Percentiles rank a stretch among this genome's conserved stretches.
Conservation (phyloP, 2,329 filamentous ascomycete species). For the Cladosporium sp. region DNA sequence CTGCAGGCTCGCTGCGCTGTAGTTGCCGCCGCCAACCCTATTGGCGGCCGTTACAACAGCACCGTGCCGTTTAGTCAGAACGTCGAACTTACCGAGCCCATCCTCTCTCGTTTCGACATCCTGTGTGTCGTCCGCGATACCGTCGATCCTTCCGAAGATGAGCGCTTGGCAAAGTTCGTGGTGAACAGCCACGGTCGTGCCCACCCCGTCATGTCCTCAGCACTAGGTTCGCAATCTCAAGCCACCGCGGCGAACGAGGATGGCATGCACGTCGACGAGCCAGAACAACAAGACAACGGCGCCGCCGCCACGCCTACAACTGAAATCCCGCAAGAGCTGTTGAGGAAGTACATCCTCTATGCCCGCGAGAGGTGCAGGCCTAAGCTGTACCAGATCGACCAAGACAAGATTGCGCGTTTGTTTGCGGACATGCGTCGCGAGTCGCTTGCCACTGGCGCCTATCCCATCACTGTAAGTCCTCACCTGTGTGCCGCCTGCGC, state of each 20-base stretch:
- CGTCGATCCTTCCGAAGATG: constrained; percentile 86
- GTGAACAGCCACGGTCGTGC: constrained; percentile 90
- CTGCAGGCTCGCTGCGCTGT: constrained; percentile 93
- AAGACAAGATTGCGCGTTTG: constrained; percentile 89
- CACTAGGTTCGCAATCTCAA: constrained; percentile 24
- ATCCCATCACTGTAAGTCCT: constrained; percentile 84
- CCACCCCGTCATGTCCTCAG: constrained; percentile 54
- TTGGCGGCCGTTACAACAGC: constrained; percentile 92
- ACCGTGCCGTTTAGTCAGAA: constrained; percentile 95
- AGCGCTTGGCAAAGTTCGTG: constrained; percentile 88
- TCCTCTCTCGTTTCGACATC: constrained; percentile 95
- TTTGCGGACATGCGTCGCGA: constrained; percentile 96
- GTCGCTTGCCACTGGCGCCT: constrained; percentile 86
- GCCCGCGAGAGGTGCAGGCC: constrained; percentile 82
- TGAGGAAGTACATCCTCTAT: constrained; percentile 96
- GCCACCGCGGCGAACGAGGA: constrained; percentile 44
- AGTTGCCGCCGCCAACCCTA: constrained; percentile 92
- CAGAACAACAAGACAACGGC: constrained; percentile 36
- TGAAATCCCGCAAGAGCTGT: constrained; percentile 81
- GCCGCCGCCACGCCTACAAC: constrained; percentile 45
- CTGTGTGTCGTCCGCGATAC: constrained; percentile 93
- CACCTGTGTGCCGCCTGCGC: constrained; percentile 4
- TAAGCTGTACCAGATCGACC: constrained; percentile 94
- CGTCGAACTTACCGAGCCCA: constrained; percentile 93
- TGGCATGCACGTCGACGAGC: constrained; percentile 55